A percentile compares a stretch with the other conserved stretches of the same genome.
Evolutionary conservation across 2,329 filamentous ascomycete species (phyloP).

Genomic region (Apiospora arundinis): DNA sequence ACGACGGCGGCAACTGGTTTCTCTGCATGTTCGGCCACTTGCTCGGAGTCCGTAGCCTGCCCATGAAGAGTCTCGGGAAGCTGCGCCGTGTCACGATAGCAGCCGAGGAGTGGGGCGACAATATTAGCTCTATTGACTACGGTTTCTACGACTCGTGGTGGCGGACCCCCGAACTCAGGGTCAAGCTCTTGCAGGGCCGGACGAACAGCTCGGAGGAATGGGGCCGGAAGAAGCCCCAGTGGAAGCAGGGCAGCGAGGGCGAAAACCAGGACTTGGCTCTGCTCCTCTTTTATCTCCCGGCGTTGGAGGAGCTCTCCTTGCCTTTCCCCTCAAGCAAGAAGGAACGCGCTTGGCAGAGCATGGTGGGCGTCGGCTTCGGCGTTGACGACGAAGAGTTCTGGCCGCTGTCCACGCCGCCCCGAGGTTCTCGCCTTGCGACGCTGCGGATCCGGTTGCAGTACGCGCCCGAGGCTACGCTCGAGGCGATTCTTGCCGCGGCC

Average conservation of each 20-base stretch:
- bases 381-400: neutral
- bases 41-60: neutral
- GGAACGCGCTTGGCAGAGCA: neutral
- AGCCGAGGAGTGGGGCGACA: neutral
- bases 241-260: neutral
- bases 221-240: neutral
- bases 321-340: neutral
- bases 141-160: neutral
- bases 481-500: neutral
- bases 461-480: neutral
- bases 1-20: neutral
- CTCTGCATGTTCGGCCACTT: neutral
- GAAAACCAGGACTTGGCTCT: neutral
- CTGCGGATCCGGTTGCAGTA: neutral
- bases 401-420: neutral
- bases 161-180: neutral
- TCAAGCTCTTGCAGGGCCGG: neutral
- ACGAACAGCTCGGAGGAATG: neutral
- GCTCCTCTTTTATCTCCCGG: conserved; percentile 1
- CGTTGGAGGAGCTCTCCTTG: neutral
- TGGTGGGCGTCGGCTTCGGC: neutral
- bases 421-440: neutral
- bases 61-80: neutral
- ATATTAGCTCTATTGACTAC: neutral
- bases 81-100: neutral